phyloP scores from a whole-genome alignment of 768 basidiomycete genomes.

The Leccinum barrowsii region DNA sequence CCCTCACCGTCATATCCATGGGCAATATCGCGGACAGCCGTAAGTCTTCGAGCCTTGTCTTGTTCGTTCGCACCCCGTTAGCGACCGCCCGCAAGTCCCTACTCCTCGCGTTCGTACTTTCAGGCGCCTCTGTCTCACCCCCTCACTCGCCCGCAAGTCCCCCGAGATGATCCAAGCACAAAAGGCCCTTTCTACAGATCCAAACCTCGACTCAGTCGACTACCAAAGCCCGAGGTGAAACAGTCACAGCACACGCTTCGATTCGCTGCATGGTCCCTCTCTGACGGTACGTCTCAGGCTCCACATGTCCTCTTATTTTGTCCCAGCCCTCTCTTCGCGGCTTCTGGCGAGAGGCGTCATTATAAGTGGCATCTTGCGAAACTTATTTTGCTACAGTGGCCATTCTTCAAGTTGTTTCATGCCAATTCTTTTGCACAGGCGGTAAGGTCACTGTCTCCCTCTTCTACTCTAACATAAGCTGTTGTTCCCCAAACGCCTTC shows the following conservation, averaged over 20 bases:
- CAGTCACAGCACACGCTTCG: conserved; percentile 82
- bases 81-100: conserved; percentile 73
- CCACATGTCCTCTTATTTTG: background rate
- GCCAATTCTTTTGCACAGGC: conserved; percentile 15
- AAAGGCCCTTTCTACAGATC: conserved; percentile 10
- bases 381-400: too few relatives aligned
- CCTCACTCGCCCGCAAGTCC: conserved; percentile 61
- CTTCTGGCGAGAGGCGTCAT: too few relatives aligned
- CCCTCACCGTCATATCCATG: conserved; percentile 90
- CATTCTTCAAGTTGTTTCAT: conserved; percentile 50
- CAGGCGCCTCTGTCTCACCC: conserved; percentile 74
- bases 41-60: conserved; percentile 36
- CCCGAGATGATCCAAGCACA: conserved; percentile 50
- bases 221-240: conserved; percentile 47
- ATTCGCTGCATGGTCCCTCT: conserved; percentile 93
- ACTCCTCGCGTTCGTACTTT: conserved; percentile 66
- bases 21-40: conserved; percentile 88
- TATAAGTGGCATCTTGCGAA: too few relatives aligned
- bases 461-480: too few relatives aligned
- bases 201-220: conserved; percentile 23
- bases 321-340: background rate
- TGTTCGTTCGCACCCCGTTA: conserved; percentile 17
- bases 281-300: conserved; percentile 60
- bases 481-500: too few relatives aligned
- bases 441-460: too few relatives aligned